Conservation (phyloP, 169 alveolate genomes). For the Besnoitia besnoiti region DNA sequence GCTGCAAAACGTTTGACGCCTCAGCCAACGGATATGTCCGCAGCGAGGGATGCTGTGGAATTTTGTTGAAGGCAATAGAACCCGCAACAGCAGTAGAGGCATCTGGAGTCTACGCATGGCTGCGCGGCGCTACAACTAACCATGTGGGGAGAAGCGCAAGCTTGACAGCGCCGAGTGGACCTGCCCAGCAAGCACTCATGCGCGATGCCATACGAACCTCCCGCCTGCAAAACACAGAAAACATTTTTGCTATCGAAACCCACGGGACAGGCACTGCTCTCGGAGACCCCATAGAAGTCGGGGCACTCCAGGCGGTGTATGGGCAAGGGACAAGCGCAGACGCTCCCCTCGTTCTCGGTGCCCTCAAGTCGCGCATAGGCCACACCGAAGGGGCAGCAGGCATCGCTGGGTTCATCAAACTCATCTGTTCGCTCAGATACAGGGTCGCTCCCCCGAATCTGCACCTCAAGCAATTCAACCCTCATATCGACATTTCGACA, state of each 20-base stretch:
- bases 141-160: constrained; percentile 77
- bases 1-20: constrained; percentile 76
- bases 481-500: constrained; percentile 69
- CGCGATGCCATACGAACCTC: constrained; percentile 58
- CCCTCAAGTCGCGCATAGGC: constrained; percentile 71
- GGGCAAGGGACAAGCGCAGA: constrained; percentile 13
- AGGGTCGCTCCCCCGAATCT: constrained; percentile 76
- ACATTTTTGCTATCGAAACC: constrained; percentile 60
- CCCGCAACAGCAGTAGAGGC: background rate
- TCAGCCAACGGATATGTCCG: constrained; percentile 77
- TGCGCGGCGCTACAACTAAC: constrained; percentile 72
- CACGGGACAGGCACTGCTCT: constrained; percentile 81
- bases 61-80: constrained; percentile 53
- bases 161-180: constrained; percentile 80
- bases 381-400: constrained; percentile 78
- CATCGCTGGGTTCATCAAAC: constrained; percentile 74
- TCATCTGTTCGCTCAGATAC: constrained; percentile 67
- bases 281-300: constrained; percentile 78
- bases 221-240: constrained; percentile 54
- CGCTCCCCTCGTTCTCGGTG: constrained; percentile 70
- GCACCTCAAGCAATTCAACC: constrained; percentile 73
- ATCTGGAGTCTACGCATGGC: constrained; percentile 57
- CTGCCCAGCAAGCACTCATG: constrained; percentile 74
- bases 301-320: constrained; percentile 73
- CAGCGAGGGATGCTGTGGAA: constrained; percentile 79